Evolutionary conservation across 179 eudicot genomes (phyloP), one percentile per base, ranked within the genome.

Genomic region (Vitellaria paradoxa): DNA sequence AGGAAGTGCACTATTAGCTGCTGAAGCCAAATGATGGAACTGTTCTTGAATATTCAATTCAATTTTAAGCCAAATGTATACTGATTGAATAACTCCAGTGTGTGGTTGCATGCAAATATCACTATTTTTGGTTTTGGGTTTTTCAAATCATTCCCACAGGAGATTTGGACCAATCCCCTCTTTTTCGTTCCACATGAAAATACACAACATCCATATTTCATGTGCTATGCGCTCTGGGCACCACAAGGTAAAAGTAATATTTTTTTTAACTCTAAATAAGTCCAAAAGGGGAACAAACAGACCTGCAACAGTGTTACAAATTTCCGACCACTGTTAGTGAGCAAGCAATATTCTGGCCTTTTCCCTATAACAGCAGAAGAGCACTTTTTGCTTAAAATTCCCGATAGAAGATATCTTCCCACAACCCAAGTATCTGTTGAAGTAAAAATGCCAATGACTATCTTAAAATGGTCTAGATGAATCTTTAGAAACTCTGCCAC

Each of bases 261-360:
- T 30, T 30, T 68, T 45, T 45, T 11, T 3, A 68, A n/a, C 26
- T n/a, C 11, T 45, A 68, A 71, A 55, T 21, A 8, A 30, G 23
- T 60, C 50, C 45, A 47, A 59, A 45, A 73, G 1, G 66, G 67
- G 56, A 82, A 42, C 66, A 46, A 69, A 72, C 12, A 60, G 37
- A 86, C 89, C 89, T 87, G 87, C 71, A 87, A 81, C 68, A 87
- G 55, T 59, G 84, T 80, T 52, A 81, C 75, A 45, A 87, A 83
- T 76, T 87, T 87, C 81, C 89, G 74, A 49, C 87, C 87, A 20
- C 89, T 87, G 76, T 77, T 79, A 61, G 87, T 84, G 74, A 87
- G 87, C 59, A 79, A 73, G 78, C 78, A 87, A 74, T 79, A 87
- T 73, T 87, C 83, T 12, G 76, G 80, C 11, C 80, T 60, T 50